Evolutionary conservation across 352 stramenopile species (phyloP), one percentile per base, ranked within the genome.

Genomic region (Elongisporangium anandrum): DNA sequence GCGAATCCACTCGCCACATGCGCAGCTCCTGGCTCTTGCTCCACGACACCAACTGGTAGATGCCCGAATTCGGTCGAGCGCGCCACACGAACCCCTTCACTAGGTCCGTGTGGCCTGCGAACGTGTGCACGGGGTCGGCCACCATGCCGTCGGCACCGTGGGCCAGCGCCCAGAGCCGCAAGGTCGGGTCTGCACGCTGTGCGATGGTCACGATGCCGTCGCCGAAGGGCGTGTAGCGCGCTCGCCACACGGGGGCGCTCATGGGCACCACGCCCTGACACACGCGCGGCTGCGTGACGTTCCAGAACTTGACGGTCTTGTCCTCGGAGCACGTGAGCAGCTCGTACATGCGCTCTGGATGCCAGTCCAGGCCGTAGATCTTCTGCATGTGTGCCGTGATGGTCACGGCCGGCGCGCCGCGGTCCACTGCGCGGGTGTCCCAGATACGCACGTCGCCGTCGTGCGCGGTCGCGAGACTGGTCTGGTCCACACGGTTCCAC

Each of bases 301-400:
- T 74, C 85, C 85, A 95, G 38, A 95, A 80, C 60, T 92, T 92
- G 60, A 95, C 83, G 3, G 73, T 91, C 68, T 90, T 89, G 64
- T 93, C 85, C 50, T 93, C 85, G 0, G 86, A 91, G 62, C 84
- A 94, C 56, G 86, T 95, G n/a, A 94, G 67, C 23, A 95, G 68
- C 56, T 95, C 83, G 26, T 93, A 75, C 71, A 78, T 72, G 13
- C 79, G 79, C 63, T 78, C 73, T 12, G 84, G 85, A 61, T 92
- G 84, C 86, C 86, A 95, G 61, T 93, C 84, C 6, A 95, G 62
- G 2, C 77, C 81, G 55, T 88, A 85, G 67, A 95, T 91, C 61
- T 88, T 89, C 49, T 95, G 85, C 79, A 91, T 88, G 59, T 92
- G 85, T 19, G 83, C 85, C 0, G 79, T 88, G 61, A 95, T 90